These are phyloP conservation scores for Hordeum vulgare DNA, from an alignment of 176 grass and related monocot species.

Conservation along the genomic window DNA sequence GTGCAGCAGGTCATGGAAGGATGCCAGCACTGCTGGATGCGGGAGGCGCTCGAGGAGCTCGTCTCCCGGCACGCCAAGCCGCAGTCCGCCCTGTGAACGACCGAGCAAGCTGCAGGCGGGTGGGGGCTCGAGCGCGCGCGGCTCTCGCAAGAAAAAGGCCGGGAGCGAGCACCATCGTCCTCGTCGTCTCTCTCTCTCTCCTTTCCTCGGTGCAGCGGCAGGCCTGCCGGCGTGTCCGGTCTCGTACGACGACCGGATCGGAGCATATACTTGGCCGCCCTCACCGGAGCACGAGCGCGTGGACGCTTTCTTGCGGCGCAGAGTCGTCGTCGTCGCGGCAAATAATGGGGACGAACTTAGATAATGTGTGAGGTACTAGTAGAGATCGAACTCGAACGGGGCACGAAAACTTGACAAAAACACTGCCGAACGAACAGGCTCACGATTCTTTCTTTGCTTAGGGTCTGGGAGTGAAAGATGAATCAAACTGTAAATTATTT, in stretches of 20 bases:
- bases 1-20: conserved; percentile 64
- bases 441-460: conserved; percentile 7
- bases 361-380: neutral
- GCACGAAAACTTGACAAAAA: neutral
- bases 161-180: neutral
- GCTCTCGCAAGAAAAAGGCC: neutral
- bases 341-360: conserved; percentile 2
- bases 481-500: conserved; percentile 26
- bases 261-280: conserved; percentile 29
- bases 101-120: too few relatives aligned
- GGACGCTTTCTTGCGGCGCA: conserved; percentile 3
- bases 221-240: conserved; percentile 17
- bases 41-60: conserved; percentile 63
- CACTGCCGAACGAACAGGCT: neutral
- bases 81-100: conserved; percentile 28
- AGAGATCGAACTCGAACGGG: neutral
- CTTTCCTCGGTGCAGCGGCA: conserved; percentile 32
- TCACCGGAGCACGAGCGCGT: neutral
- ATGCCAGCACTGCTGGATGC: conserved; percentile 88
- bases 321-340: conserved; percentile 1
- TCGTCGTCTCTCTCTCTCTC: neutral
- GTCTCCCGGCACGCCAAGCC: conserved; percentile 35
- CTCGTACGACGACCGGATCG: neutral
- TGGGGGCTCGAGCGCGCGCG: neutral
- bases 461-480: neutral